Base-by-base conservation (phyloP, 1,284 basidiomycete species). In the Exobasidium rhododendri region DNA sequence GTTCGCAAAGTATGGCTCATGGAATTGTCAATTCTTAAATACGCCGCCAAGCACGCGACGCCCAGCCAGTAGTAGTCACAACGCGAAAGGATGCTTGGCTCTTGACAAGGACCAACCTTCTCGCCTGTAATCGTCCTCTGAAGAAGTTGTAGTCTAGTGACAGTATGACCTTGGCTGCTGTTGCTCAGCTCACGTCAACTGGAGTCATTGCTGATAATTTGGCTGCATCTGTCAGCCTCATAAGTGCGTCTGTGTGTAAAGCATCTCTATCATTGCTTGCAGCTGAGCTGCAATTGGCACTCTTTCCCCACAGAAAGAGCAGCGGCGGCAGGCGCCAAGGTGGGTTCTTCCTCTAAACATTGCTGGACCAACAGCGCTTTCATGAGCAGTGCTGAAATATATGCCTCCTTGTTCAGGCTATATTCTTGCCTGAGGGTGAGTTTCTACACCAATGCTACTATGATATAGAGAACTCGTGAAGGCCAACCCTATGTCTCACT, bases 351-450 rank as follows among this genome's bases (percentile, higher is more conserved):
- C n/a, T n/a, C n/a, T n/a, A n/a, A n/a, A n/a, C n/a, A n/a, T n/a
- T n/a, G n/a, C n/a, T n/a, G n/a, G n/a, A n/a, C n/a, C n/a, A n/a
- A n/a, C n/a, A n/a, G n/a, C n/a, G n/a, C n/a, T n/a, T n/a, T n/a
- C n/a, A n/a, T n/a, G n/a, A n/a, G n/a, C n/a, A n/a, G n/a, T n/a
- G n/a, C n/a, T n/a, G n/a, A n/a, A n/a, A n/a, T n/a, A n/a, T n/a
- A n/a, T n/a, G n/a, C n/a, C n/a, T n/a, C n/a, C n/a, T n/a, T n/a
- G n/a, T n/a, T n/a, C 17, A 40, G 35, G 35, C 35, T 10, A 69
- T 82, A 58, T 83, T 82, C 62, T 73, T 84, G 4, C 83, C 83
- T 20, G 83, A 84, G 17, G 35, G 35, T 40, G 17, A 40, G 35
- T 40, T n/a, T n/a, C n/a, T n/a, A 74, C 82, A n/a, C 4, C 51